Evolutionary conservation across 345 rosid genomes (phyloP).

Genomic region (Laguncularia racemosa): DNA sequence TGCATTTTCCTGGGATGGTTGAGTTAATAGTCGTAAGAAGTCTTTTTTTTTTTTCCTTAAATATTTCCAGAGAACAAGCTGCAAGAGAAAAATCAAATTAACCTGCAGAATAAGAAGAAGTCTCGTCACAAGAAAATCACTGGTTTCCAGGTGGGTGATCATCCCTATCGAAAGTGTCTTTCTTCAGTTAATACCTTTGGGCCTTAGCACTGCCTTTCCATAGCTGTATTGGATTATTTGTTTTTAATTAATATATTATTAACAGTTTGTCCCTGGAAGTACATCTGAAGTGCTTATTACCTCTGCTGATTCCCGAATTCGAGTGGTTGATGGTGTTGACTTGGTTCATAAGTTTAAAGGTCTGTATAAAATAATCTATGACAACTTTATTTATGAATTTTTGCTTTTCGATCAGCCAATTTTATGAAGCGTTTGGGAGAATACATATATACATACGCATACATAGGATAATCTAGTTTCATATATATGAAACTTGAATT

Average conservation of each 20-base stretch:
- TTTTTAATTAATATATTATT: neutral
- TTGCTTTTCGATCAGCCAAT: too few species aligned
- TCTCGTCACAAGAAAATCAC: conserved; percentile 71
- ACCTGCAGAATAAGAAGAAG: conserved; percentile 89
- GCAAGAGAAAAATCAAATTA: conserved; percentile 59
- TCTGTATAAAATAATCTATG: conserved; percentile 15
- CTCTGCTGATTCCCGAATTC: conserved; percentile 88
- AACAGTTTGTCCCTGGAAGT: conserved; percentile 88
- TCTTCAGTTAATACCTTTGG: too few species aligned
- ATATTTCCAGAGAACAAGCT: conserved; percentile 67
- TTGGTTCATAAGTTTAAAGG: conserved; percentile 90
- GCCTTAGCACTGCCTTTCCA: neutral
- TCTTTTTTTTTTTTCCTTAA: neutral
- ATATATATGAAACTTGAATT: too few species aligned
- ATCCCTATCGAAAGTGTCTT: neutral
- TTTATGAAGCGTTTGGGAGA: too few species aligned
- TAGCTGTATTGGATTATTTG: neutral
- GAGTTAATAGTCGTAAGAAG: neutral
- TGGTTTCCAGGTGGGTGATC: conserved; percentile 77
- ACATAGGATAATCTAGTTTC: too few species aligned
- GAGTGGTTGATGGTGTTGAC: conserved; percentile 74
- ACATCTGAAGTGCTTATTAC: conserved; percentile 92
- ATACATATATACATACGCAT: too few species aligned
- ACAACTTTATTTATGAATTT: too few species aligned
- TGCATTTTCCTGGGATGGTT: too few species aligned